Base-by-base conservation (phyloP, 306 rosid genomes). In the Prunus mira region DNA sequence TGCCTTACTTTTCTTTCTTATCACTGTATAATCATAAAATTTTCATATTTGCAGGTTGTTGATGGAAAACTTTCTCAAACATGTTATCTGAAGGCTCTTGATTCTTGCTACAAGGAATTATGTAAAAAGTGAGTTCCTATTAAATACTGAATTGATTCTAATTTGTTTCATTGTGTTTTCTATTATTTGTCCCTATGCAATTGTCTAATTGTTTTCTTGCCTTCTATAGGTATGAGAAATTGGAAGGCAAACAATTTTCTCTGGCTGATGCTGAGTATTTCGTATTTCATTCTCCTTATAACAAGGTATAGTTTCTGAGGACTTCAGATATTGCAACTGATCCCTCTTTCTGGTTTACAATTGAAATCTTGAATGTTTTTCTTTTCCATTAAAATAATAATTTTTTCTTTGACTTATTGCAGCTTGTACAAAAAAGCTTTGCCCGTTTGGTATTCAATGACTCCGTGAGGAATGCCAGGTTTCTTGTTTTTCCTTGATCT, bases 21-120 rank as follows among this genome's bases (percentile, higher is more conserved):
- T 69, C 62, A 12, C 57, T 65, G 20, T 38, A 15, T 43, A 22
- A 41, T 65, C 54, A 76, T 79, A 46, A 67, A 78, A 72, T 79
- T 86, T n/a, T 73, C 64, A 65, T 69, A 78, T 13, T 57, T 83
- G 72, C 81, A 95, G 99, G 97, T 95, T 74, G 99, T 95, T 18
- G 99, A 95, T 71, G 99, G 99, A 58, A 95, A 95, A 66, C 99
- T 95, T 79, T 95, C 99, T 57, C 99, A 95, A 80, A 92, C 99
- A 60, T 95, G 99, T 79, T 95, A 95, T 82, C 91, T 95, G 63
- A 86, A 88, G 91, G 98, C 99, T 62, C 86, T 95, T 71, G 99
- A 95, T 88, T 84, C 93, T 79, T 92, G 99, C 89, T 95, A 90
- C 77, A 90, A 88, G 75, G 84, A 88, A 78, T 75, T 92, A 32